Conservation (phyloP, 345 rosid genomes). For the Populus davidiana region DNA sequence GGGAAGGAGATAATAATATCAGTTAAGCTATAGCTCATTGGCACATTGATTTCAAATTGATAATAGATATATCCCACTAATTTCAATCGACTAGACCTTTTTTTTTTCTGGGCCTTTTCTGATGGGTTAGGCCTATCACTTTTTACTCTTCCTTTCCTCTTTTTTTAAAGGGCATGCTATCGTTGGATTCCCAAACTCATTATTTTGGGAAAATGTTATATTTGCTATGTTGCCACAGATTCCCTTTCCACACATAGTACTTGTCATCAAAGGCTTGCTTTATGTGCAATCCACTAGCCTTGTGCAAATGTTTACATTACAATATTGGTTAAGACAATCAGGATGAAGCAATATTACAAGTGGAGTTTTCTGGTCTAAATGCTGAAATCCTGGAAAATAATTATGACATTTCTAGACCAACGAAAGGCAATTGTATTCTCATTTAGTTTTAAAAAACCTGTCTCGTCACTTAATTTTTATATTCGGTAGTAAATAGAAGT, state of each 20-base stretch:
- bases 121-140: not conserved
- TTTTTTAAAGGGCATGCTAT: slow-evolving; percentile 5
- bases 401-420: not conserved
- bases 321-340: not conserved
- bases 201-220: not conserved
- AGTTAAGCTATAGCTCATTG: no score
- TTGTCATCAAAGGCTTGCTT: not conserved
- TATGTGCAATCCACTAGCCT: slow-evolving; percentile 14
- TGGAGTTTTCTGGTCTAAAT: not conserved
- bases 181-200: not conserved
- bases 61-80: not conserved
- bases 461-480: not conserved
- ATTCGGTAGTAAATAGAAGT: not conserved
- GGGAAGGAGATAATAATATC: no score
- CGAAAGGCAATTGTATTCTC: not conserved
- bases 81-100: not conserved
- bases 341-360: no score
- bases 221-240: not conserved
- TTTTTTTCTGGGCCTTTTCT: not conserved
- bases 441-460: not conserved
- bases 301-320: not conserved
- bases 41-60: no score
- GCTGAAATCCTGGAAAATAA: not conserved
- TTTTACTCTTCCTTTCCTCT: not conserved
- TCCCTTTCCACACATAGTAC: not conserved